Conservation (phyloP, 2,329 filamentous ascomycete genomes). For the Dothistroma septosporum region DNA sequence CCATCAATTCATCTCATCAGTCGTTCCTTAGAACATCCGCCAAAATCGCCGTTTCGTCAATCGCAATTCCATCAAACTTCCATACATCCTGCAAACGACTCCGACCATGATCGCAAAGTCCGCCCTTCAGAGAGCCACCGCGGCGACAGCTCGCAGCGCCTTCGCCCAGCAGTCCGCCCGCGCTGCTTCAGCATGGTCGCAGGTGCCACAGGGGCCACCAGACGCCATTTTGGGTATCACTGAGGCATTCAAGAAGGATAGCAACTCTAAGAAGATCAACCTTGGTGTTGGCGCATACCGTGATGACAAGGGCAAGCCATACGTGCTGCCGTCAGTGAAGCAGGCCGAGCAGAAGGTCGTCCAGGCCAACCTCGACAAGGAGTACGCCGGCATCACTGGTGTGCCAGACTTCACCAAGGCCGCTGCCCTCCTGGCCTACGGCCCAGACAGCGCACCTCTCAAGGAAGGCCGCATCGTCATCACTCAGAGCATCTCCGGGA, state of each 20-base stretch:
- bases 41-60: background rate
- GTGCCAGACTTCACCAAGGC: slow-evolving; percentile 90
- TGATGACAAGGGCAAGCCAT: slow-evolving; percentile 96
- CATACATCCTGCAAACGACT: background rate
- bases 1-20: background rate
- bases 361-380: slow-evolving; percentile 78
- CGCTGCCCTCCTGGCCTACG: slow-evolving; percentile 87
- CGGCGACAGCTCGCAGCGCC: slow-evolving; percentile 24
- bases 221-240: slow-evolving; percentile 79
- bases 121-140: slow-evolving; percentile 30
- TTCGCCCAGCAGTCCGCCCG: slow-evolving; percentile 43
- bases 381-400: slow-evolving; percentile 97
- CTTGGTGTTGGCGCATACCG: slow-evolving; percentile 97
- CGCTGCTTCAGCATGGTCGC: slow-evolving; percentile 80
- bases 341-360: slow-evolving; percentile 85
- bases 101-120: slow-evolving; percentile 31
- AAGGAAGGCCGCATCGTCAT: slow-evolving; percentile 74
- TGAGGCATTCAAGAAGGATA: slow-evolving; percentile 97
- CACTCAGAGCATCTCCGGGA: slow-evolving; percentile 97
- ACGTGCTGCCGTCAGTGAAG: slow-evolving; percentile 89
- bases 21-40: background rate
- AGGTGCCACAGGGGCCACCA: slow-evolving; percentile 89
- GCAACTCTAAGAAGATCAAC: slow-evolving; percentile 94
- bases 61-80: background rate
- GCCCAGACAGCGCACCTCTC: slow-evolving; percentile 70